phyloP scores from a whole-genome alignment of 2,329 filamentous ascomycete genomes.

The Ceratocystiopsis sp. region DNA sequence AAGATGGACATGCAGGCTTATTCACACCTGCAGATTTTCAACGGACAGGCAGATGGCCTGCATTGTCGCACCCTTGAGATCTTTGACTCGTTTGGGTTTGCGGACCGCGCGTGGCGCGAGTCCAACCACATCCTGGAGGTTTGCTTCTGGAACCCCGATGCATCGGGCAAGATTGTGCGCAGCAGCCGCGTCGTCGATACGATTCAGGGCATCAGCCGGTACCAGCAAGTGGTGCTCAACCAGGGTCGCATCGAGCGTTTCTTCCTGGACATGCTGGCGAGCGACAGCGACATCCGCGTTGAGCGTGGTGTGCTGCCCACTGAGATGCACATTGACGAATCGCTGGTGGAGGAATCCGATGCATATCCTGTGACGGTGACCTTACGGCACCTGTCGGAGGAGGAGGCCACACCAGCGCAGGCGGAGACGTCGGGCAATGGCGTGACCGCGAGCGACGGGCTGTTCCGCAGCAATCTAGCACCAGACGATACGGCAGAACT shows the following conservation, averaged over 20 bases:
- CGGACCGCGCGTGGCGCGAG: constrained; percentile 45
- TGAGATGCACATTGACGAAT: constrained; percentile 30
- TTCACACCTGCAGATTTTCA: too few relatives aligned
- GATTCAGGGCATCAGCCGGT: constrained; percentile 41
- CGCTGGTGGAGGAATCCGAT: constrained; percentile 24
- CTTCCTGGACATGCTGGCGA: constrained; percentile 21
- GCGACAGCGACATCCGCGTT: constrained; percentile 21
- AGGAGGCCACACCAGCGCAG: constrained; percentile 30
- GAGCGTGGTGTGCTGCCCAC: constrained; percentile 40
- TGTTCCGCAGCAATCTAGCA: constrained; percentile 38
- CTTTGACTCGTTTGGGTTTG: constrained; percentile 55
- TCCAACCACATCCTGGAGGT: constrained; percentile 45
- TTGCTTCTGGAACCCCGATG: constrained; percentile 43
- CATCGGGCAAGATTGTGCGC: constrained; percentile 36
- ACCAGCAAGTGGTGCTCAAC: constrained; percentile 50
- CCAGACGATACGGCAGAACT: constrained; percentile 25
- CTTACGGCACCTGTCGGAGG: constrained; percentile 35
- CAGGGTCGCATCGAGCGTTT: constrained; percentile 55
- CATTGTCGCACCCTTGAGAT: constrained; percentile 46
- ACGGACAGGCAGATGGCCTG: too few relatives aligned
- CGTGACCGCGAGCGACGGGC: constrained; percentile 27
- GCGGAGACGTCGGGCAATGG: background rate
- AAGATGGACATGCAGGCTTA: too few relatives aligned
- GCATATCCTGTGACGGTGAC: constrained; percentile 40
- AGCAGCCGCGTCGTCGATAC: constrained; percentile 46